Evolutionary conservation across 2,329 filamentous ascomycete species (phyloP), one percentile per base, ranked within the genome.

Genomic region (Ophiostoma sp.): DNA sequence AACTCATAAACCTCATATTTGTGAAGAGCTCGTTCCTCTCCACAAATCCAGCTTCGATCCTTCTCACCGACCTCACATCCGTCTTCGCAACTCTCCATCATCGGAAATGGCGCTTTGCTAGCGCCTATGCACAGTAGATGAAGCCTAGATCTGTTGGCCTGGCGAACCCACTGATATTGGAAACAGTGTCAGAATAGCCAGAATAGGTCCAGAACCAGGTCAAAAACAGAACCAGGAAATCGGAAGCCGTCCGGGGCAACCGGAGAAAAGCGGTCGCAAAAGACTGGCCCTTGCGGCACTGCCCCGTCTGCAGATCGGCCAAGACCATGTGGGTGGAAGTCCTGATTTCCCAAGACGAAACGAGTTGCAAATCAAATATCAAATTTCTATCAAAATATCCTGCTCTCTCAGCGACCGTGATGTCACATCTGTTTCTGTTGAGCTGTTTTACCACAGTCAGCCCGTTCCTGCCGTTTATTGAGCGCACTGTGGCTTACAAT

Each of bases 121-220:
- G 70, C 70, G 59, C 59, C 45, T 39, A 70, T 70, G 72, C 72
- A 48, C 15, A 22, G 66, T 31, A 66, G 48, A 73, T 70, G 66
- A 73, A 45, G 39, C 42, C 64, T 55, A 52, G 71, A 50, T 28
- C 31, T 50, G 52, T 69, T 72, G 64, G 72, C 66, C 66, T 70
- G 72, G 57, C 48, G 69, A 70, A 36, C 12, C 11, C 50, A 28
- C 45, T 25, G 48, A 28, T 33, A 25, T 4, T 31, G 9, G 25
- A 52, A 42, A 25, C 48, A 39, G 31, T 33, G 6, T 31, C n/a
- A 42, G 31, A 8, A 66, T 9, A 36, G 6, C 48, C n/a, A 42
- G 31, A 8, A 66, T 9, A 15, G 39, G 33, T n/a, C 59, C 31
- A 64, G 12, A 22, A 25, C 8, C 3, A 61, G 25, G 22, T 55